Evolutionary conservation across 1,284 basidiomycete species (phyloP), one percentile per base, ranked within the genome.

Genomic region (Laetiporus sulphureus): DNA sequence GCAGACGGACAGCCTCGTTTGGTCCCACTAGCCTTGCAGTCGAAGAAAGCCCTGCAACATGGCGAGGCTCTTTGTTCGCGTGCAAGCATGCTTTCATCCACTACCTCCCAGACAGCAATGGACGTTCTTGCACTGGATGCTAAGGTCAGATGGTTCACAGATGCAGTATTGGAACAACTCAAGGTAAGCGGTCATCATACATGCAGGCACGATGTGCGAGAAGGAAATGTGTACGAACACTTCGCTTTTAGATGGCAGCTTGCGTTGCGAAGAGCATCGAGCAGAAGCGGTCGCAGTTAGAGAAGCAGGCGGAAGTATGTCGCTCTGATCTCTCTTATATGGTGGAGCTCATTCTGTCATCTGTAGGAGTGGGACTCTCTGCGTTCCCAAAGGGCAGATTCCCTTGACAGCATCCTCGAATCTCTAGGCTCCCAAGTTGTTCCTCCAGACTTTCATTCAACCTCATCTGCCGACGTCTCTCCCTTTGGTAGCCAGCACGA

Each of bases 81-180:
- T 20, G 83, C 85, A 0, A 76, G 81, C 50, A 53, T 62, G 1
- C 60, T 80, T 19, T 75, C 81, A 15, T 73, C 75, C 49, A 62
- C 70, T 32, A 84, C 86, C 2, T 74, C 82, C 0, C 74, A 77
- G 49, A 66, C 67, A 31, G 73, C 77, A 0, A 66, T 86, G 12
- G 83, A 87, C 53, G 73, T 88, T 3, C 69, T 89, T 4, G 79
- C 80, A 0, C 67, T 87, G 16, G 83, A 88, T 55, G 83, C 86
- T 18, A 85, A 82, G 59, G 75, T 87, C 6, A 71, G 72, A 34
- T 90, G 85, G 86, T 69, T 85, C 41, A 74, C 70, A 24, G 74
- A 82, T 30, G 82, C 80, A 2, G 77, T 88, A 13, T 54, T 77
- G 10, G 82, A 86, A 46, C 86, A 90, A 55, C 68, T 89, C 40